Base-by-base conservation (phyloP, 371 early-diverging fungal species). In the Syncephalastrum contaminatum region DNA sequence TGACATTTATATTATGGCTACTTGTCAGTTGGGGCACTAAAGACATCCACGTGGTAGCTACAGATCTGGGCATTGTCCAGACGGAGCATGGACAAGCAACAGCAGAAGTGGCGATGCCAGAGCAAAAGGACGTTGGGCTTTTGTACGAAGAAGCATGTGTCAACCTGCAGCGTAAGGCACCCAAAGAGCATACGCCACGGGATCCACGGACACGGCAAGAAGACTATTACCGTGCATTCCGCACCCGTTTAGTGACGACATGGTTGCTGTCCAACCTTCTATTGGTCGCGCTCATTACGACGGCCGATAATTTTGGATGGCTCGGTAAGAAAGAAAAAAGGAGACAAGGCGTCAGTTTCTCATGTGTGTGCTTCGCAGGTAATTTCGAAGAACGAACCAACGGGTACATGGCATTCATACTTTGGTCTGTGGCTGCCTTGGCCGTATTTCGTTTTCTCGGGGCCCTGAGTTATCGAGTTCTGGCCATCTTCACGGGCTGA, bases 1-100 rank as follows among this genome's bases (percentile, higher is more conserved):
- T 53, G 25, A 16, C n/a, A 43, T 56, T 25, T n/a, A 50, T 8
- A 51, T 51, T 14, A 36, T 8, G 16, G 25, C 20, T 39, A 15
- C 10, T 18, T 3, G 43, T 22, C 40, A 70, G 76, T 8, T 97
- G 97, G 97, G 97, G 96, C 19, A 96, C 96, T 25, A 96, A 95
- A 72, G 95, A 94, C 47, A 93, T 89, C 53, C 82, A 67, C 52
- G 61, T 62, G 21, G 64, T 69, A 1, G 58, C 71, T 20, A 66
- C 63, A 18, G 76, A 76, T 53, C 68, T 80, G 19, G 84, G 83
- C 46, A 73, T 77, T 58, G 73, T 77, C 25, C 64, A 69, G 48
- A 67, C 71, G 36, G 73, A 78, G 60, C 60, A 72, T 22, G 56
- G 66, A 27, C 44, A 66, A 51, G 21, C 69, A 46, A 60, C 71